Evolutionary conservation across 495 filamentous ascomycete species (phyloP).

Genomic region (Cetradonia linearis): DNA sequence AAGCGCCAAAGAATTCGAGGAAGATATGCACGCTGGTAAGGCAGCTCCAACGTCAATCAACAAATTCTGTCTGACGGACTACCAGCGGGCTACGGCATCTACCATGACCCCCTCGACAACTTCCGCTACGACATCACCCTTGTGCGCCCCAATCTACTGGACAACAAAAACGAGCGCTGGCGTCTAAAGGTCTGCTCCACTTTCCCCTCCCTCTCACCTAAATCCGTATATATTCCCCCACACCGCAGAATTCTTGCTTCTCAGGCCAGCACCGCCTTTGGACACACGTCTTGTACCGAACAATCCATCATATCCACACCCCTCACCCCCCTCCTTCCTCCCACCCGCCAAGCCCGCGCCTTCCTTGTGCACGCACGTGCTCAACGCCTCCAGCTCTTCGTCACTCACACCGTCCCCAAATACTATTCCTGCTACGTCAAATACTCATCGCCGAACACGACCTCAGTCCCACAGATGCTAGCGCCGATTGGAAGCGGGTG

Average conservation of each 20-base stretch:
- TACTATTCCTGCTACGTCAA: slow-evolving; percentile 37
- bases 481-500: slow-evolving; percentile 28
- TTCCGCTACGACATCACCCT: slow-evolving; percentile 43
- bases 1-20: slow-evolving; percentile 18
- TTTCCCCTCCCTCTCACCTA: background rate
- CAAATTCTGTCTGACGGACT: background rate
- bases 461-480: slow-evolving; percentile 25
- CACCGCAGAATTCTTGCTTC: background rate
- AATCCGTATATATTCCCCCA: background rate
- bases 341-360: slow-evolving; percentile 11
- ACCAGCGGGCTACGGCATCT: slow-evolving; percentile 39
- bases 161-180: slow-evolving; percentile 34
- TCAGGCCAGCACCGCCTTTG: background rate
- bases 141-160: slow-evolving; percentile 31
- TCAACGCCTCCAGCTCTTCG: slow-evolving; percentile 39
- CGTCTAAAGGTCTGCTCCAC: slow-evolving; percentile 29
- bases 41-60: background rate
- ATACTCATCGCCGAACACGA: slow-evolving; percentile 29
- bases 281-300: background rate
- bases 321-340: background rate
- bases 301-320: slow-evolving; percentile 10
- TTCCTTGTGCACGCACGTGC: slow-evolving; percentile 3
- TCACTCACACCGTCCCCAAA: slow-evolving; percentile 37
- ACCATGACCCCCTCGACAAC: slow-evolving; percentile 34
- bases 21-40: slow-evolving; percentile 21